Evolutionary conservation across 371 early-diverging fungal species (phyloP).

Genomic region (Mortierella polycephala): DNA sequence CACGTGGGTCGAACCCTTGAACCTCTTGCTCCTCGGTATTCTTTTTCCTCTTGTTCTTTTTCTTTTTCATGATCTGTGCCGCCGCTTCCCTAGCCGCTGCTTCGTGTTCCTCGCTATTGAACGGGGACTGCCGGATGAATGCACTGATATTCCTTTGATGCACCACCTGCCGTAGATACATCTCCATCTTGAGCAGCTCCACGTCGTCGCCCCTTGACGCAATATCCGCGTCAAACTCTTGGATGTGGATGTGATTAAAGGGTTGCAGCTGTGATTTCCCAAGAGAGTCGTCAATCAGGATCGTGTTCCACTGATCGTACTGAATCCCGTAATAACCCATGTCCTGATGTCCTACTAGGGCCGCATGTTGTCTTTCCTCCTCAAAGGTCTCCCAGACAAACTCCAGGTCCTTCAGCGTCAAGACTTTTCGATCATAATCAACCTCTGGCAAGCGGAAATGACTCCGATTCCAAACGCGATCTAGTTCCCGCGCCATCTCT

Average conservation of each 20-base stretch:
- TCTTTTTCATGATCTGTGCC: not conserved
- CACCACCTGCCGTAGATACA: constrained; percentile 58
- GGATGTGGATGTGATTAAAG: constrained; percentile 66
- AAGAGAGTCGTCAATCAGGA: constrained; percentile 76
- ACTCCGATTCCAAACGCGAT: constrained; percentile 70
- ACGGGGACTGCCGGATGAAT: constrained; percentile 61
- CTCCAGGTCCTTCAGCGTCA: constrained; percentile 74
- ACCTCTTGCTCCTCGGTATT: not conserved
- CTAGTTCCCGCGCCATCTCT: constrained; percentile 46
- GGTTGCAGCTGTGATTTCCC: constrained; percentile 72
- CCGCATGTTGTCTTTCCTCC: constrained; percentile 27
- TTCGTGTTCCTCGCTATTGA: not conserved
- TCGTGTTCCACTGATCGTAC: constrained; percentile 72
- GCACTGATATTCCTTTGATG: constrained; percentile 59
- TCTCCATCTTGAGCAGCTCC: constrained; percentile 61
- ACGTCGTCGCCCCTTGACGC: constrained; percentile 43
- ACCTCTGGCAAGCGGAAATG: constrained; percentile 58
- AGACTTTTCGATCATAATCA: constrained; percentile 62
- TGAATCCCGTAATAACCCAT: constrained; percentile 28
- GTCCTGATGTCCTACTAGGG: not conserved
- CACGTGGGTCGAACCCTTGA: not conserved
- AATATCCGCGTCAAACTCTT: constrained; percentile 35
- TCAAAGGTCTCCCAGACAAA: constrained; percentile 60
- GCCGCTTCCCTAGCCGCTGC: too few relatives aligned
- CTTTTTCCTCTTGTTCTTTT: not conserved